Evolutionary conservation across 2,329 filamentous ascomycete genomes (phyloP), one percentile per base, ranked within the genome.

Genomic region (Ustulina deusta): DNA sequence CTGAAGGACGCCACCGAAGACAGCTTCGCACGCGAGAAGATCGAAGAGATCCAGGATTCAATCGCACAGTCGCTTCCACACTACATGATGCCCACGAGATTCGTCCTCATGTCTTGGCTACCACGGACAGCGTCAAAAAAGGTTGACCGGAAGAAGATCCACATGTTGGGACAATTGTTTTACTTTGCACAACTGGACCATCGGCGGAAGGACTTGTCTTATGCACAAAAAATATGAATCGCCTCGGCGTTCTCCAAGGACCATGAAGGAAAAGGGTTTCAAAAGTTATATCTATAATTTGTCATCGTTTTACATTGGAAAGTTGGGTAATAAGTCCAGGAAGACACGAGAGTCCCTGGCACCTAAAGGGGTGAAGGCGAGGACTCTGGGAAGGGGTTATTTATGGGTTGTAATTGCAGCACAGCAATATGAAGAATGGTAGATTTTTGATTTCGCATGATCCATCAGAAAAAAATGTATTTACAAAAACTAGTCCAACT

Each of bases 41-140:
- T 69, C 2, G 22, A 60, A 29, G 60, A 68, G n/a, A 71, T 71
- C 2, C 61, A 58, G 27, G 52, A 58, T 15, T 59, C 52, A 9
- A 69, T 71, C 20, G 68, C 65, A 48, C 46, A 61, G 60, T 65
- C 65, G 29, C 69, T 71, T 34, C 68, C 68, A 2, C 61, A 68
- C 13, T 70, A 70, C 44, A 71, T 71, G 69, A 68, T 71, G 46
- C 69, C 69, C 3, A 71, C 65, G 15, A 68, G 7, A 34, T 71
- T 70, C 27, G 65, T 71, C 10, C 65, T 71, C 40, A 71, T 70
- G 65, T 64, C 69, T 27, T 70, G 65, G 68, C n/a, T 71, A 9
- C 68, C 65, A 1, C 55, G 63, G 6, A 71, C 69, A 6, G 65
- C 65, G 13, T 70, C 63, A 7, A 70, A 71, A 27, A 70, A 71